Percentiles rank a stretch among this genome's conserved stretches.
Evolutionary conservation across 2,329 filamentous ascomycete genomes (phyloP).

Genomic region (Pseudogymnoascus destructans): DNA sequence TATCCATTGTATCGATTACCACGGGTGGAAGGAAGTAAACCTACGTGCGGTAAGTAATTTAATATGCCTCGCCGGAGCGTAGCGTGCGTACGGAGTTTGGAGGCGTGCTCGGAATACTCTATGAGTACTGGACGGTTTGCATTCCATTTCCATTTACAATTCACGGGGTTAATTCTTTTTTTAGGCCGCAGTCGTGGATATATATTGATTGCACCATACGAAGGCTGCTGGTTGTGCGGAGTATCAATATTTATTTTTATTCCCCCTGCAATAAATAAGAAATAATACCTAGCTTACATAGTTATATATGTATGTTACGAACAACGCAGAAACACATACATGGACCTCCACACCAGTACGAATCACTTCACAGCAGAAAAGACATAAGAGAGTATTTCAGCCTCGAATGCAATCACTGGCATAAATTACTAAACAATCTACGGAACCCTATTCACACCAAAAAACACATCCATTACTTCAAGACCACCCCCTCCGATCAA

Average conservation of each 20-base stretch:
- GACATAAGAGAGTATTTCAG: not conserved
- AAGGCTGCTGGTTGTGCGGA: not conserved
- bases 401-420: not conserved
- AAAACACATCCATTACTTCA: not conserved
- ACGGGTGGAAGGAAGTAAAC: not conserved
- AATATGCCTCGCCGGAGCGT: not conserved
- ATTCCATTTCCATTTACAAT: not conserved
- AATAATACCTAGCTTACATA: too few species aligned
- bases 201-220: not conserved
- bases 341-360: not conserved
- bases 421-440: not conserved
- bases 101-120: too few species aligned
- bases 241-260: not conserved
- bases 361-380: not conserved
- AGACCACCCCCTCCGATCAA: not conserved
- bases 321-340: not conserved
- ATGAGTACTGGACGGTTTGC: not conserved
- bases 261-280: not conserved
- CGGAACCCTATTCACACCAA: not conserved
- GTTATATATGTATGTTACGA: not conserved
- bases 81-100: not conserved
- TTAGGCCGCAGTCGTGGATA: slow-evolving; percentile 6
- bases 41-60: not conserved
- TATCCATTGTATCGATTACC: not conserved
- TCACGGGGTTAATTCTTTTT: not conserved